phyloP scores from a whole-genome alignment of 2,329 filamentous ascomycete genomes.

The Saccharata proteae region DNA sequence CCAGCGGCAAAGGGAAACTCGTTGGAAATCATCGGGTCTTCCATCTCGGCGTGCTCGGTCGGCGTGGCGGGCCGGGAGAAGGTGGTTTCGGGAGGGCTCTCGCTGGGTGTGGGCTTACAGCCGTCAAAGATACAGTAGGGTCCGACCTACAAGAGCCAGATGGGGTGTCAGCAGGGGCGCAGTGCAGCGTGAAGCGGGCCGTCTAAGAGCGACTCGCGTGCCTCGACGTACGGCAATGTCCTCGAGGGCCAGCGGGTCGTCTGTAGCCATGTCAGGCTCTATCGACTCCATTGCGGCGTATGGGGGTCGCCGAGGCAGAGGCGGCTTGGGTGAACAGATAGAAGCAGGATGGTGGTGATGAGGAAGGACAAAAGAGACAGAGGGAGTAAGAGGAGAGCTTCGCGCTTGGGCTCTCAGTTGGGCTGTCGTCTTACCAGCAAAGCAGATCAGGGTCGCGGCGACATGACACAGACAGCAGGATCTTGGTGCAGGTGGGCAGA shows the following conservation, averaged over 20 bases:
- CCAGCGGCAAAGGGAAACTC: conserved; percentile 20
- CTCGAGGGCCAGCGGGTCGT: conserved; percentile 25
- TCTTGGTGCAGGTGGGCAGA: neutral
- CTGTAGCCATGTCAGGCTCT: conserved; percentile 17
- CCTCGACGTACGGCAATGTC: conserved; percentile 27
- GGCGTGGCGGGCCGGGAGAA: conserved; percentile 3
- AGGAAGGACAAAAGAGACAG: conserved; percentile 1
- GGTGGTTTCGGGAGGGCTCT: too few species aligned
- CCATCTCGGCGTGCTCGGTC: conserved; percentile 15
- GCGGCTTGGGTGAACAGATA: conserved; percentile 5
- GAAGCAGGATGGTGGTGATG: conserved; percentile 4
- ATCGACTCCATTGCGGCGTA: conserved; percentile 13
- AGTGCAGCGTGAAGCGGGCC: neutral
- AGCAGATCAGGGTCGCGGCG: conserved; percentile 8
- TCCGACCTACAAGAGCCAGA: conserved; percentile 18
- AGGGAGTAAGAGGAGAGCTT: too few species aligned
- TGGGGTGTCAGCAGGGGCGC: conserved; percentile 15
- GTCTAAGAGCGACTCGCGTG: neutral
- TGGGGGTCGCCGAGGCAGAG: conserved; percentile 2
- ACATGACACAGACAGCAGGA: conserved; percentile 9
- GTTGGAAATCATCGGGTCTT: conserved; percentile 21
- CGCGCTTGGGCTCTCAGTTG: too few species aligned
- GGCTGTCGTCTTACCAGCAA: conserved; percentile 12
- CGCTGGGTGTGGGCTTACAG: conserved; percentile 16
- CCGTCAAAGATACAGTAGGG: conserved; percentile 27